Evolutionary conservation across 495 filamentous ascomycete species (phyloP), one percentile per base, ranked within the genome.

Genomic region (Oleoguttula mirabilis): DNA sequence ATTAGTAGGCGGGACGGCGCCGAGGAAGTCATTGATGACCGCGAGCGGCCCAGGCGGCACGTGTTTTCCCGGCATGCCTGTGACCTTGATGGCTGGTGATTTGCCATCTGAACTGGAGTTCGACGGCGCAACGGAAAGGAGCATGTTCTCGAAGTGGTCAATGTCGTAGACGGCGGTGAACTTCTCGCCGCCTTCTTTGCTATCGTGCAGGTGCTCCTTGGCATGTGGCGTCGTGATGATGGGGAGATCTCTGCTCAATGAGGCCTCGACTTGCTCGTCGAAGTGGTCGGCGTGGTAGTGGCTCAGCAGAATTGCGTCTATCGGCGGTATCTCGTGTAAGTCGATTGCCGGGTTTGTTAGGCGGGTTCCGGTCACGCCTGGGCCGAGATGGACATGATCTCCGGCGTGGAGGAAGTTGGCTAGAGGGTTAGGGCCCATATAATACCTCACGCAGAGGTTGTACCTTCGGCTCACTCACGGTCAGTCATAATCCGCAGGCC

Each of bases 381-480:
- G 76, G 0, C 76, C 79, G 8, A 82, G 65, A 48, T 82, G 76
- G 1, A 81, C 75, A 45, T 82, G 74, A 52, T 80, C 74, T 28
- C 77, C 76, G 2, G 71, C 72, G 48, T 81, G 77, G 0, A 84
- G 68, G 59, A 82, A 82, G 58, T 82, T 84, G 21, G 77, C n/a
- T n/a, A n/a, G n/a, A n/a, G n/a, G n/a, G n/a, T n/a, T n/a, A n/a
- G n/a, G n/a, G n/a, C n/a, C n/a, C n/a, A n/a, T n/a, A n/a, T n/a
- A n/a, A n/a, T n/a, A n/a, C n/a, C n/a, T n/a, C n/a, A n/a, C n/a
- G n/a, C n/a, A n/a, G n/a, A n/a, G n/a, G n/a, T n/a, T n/a, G n/a
- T n/a, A n/a, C n/a, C n/a, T n/a, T n/a, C n/a, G n/a, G n/a, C n/a
- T n/a, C n/a, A n/a, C n/a, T n/a, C n/a, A n/a, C n/a, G 68, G 59